These are phyloP conservation scores for Podaxis sp. DNA, from an alignment of 768 basidiomycete genomes.

Conservation along the genomic window DNA sequence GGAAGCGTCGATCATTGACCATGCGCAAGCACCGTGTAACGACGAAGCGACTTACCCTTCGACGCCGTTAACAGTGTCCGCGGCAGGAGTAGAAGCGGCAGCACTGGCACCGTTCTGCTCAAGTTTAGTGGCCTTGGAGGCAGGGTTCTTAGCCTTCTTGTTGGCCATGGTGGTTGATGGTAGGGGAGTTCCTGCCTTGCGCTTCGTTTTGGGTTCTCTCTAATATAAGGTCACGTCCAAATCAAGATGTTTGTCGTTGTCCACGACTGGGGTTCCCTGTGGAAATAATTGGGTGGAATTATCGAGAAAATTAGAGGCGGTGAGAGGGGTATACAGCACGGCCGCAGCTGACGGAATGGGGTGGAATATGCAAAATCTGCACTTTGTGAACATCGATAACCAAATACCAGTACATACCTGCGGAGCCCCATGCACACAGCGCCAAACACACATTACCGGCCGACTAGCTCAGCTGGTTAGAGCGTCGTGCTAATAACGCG, in stretches of 20 bases:
- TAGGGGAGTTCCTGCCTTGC: neutral
- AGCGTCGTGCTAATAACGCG: slow-evolving; percentile 81
- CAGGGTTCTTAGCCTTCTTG: slow-evolving; percentile 3
- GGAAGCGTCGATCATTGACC: neutral
- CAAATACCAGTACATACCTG: neutral
- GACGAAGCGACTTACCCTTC: neutral
- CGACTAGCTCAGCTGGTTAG: slow-evolving; percentile 86
- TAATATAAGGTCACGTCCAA: neutral
- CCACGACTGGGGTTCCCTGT: neutral
- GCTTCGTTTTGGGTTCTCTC: slow-evolving; percentile 7
- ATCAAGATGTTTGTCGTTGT: neutral
- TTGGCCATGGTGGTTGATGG: slow-evolving; percentile 5
- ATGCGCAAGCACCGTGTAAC: neutral
- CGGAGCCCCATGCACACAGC: neutral
- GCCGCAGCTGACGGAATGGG: neutral
- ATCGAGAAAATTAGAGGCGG: neutral
- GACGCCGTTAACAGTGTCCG: neutral
- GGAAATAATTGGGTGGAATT: neutral
- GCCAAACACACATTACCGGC: slow-evolving; percentile 29
- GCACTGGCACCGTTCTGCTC: neutral
- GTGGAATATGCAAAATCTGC: neutral
- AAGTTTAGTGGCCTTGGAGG: neutral
- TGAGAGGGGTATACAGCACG: neutral
- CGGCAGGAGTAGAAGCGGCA: neutral
- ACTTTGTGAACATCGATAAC: neutral